Percentiles rank a stretch among this genome's conserved stretches.
phyloP scores from a whole-genome alignment of 306 rosid species.

The Begonia loranthoides region DNA sequence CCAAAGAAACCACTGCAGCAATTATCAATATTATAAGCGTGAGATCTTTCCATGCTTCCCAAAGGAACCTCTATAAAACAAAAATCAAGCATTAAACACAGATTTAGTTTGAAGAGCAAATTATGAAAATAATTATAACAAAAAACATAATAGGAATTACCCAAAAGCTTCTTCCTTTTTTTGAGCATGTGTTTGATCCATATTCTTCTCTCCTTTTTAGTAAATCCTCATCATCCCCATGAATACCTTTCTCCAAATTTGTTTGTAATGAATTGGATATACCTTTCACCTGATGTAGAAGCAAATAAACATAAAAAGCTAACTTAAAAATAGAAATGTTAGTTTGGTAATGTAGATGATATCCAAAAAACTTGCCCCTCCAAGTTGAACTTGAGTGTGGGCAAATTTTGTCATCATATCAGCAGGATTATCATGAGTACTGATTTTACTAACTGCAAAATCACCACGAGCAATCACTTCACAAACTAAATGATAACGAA shows the following conservation, averaged over 20 bases:
- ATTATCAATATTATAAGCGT: slow-evolving; percentile 86
- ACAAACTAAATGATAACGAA: too few relatives aligned
- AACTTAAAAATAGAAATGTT: not conserved
- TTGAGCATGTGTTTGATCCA: slow-evolving; percentile 73
- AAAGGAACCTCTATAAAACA: slow-evolving; percentile 58
- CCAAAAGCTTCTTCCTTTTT: slow-evolving; percentile 80
- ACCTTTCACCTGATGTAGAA: slow-evolving; percentile 53
- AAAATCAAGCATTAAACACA: slow-evolving; percentile 6
- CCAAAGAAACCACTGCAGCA: slow-evolving; percentile 93
- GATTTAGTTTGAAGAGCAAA: not conserved
- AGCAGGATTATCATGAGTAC: too few relatives aligned
- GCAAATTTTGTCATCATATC: too few relatives aligned
- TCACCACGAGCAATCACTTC: too few relatives aligned
- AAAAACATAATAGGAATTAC: slow-evolving; percentile 19
- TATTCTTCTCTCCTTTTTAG: slow-evolving; percentile 50
- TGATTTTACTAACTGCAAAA: too few relatives aligned
- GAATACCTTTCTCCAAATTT: slow-evolving; percentile 61
- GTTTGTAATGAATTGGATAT: slow-evolving; percentile 51
- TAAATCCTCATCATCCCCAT: slow-evolving; percentile 63
- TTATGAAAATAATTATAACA: not conserved
- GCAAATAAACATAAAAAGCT: slow-evolving; percentile 8
- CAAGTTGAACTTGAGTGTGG: too few relatives aligned
- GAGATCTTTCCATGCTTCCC: slow-evolving; percentile 99
- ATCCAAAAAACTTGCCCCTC: slow-evolving; percentile 50
- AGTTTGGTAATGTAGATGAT: slow-evolving; percentile 3